These are phyloP conservation scores for Solanum megistacrolobum DNA, from an alignment of 257 asterid species.

Conservation along the genomic window DNA sequence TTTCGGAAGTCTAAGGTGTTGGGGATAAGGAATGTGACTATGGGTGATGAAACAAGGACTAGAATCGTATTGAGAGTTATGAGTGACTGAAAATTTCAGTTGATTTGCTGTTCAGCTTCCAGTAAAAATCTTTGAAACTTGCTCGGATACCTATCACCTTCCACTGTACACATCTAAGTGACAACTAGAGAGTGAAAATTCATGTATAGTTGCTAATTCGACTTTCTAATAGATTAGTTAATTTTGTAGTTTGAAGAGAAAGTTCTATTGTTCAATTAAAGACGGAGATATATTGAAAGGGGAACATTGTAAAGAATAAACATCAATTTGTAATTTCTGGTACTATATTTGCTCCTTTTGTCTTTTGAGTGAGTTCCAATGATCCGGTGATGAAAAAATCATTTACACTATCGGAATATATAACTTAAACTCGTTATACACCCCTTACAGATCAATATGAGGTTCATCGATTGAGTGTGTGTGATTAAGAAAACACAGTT, in stretches of 20 bases:
- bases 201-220: not conserved
- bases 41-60: conserved; percentile 62
- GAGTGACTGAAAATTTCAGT: not conserved
- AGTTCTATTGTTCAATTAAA: not conserved
- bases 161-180: not conserved
- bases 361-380: not conserved
- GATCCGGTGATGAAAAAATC: not conserved
- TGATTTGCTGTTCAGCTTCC: not conserved
- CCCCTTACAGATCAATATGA: not conserved
- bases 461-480: not conserved
- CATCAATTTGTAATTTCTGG: not conserved
- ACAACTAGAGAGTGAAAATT: not conserved
- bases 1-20: conserved; percentile 50
- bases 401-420: not conserved
- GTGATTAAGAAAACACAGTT: too few species aligned
- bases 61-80: conserved; percentile 48
- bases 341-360: not conserved
- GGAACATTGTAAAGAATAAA: not conserved
- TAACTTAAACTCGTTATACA: not conserved
- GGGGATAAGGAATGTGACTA: conserved; percentile 42
- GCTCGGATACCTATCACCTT: not conserved
- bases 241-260: not conserved
- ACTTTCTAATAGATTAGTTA: not conserved
- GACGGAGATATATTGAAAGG: not conserved
- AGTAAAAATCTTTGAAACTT: not conserved